phyloP scores from a whole-genome alignment of 495 filamentous ascomycete genomes.

The Penicillium nucicola region DNA sequence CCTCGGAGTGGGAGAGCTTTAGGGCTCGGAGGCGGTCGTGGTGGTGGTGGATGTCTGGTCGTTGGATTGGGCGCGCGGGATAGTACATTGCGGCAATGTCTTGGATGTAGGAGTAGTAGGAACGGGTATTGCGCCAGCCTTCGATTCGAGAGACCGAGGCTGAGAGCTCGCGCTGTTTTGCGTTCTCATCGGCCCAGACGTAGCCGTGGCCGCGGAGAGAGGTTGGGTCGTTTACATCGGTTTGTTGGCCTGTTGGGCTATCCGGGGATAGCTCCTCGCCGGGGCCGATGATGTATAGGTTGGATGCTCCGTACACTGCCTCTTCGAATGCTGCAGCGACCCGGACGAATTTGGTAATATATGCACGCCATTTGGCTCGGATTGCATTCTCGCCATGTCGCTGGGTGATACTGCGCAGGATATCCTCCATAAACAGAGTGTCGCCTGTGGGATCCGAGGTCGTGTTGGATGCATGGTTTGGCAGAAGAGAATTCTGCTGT shows the following conservation, averaged over 20 bases:
- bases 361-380: constrained; percentile 84
- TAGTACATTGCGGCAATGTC: constrained; percentile 56
- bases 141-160: constrained; percentile 90
- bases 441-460: constrained; percentile 80
- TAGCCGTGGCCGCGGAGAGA: constrained; percentile 81
- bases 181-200: constrained; percentile 82
- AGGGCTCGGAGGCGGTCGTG: constrained; percentile 83
- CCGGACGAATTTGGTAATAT: constrained; percentile 85
- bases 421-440: constrained; percentile 80
- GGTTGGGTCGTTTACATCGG: constrained; percentile 51
- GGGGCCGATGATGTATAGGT: constrained; percentile 80
- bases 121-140: constrained; percentile 91
- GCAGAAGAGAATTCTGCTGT: constrained; percentile 64
- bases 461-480: constrained; percentile 40
- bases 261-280: constrained; percentile 47
- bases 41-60: constrained; percentile 83
- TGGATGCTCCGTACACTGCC: constrained; percentile 84
- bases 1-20: constrained; percentile 66
- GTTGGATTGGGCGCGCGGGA: constrained; percentile 69
- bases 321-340: constrained; percentile 95
- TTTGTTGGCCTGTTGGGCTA: constrained; percentile 43
- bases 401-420: constrained; percentile 75
- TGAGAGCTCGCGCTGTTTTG: constrained; percentile 79
- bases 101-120: constrained; percentile 93
- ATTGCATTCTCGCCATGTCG: constrained; percentile 89